Evolutionary conservation across 2,329 filamentous ascomycete species (phyloP), one percentile per base, ranked within the genome.

Genomic region (Phialophora verrucosa): DNA sequence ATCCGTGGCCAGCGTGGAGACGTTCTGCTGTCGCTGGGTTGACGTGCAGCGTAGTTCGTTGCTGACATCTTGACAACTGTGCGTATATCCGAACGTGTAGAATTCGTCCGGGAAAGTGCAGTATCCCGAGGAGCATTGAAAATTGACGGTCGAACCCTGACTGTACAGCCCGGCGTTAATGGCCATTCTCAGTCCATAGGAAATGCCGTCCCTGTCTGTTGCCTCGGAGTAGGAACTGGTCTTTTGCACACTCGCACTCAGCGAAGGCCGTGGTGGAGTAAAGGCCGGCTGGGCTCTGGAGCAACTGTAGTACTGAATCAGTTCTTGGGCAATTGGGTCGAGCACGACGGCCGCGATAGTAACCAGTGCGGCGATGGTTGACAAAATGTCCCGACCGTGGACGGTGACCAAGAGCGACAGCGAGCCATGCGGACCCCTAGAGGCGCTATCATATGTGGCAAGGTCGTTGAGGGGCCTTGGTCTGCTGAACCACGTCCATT

Each of bases 371-470:
- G 20, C 49, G 20, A 51, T 4, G 49, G 25, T 25, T 51, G 49
- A 12, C 10, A 14, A 25, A 51, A 51, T 4, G 6, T 51, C 25
- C 49, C 49, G 20, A 23, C 49, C 20, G 20, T 29, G 49, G n/a
- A 29, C 49, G 8, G 8, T 51, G 10, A 23, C 3, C 5, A 56
- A 29, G 6, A 56, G 29, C 29, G 17, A 31, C 1, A 56, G n/a
- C 14, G 53, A n/a, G 27, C 53, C 53, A 12, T 20, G 29, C n/a
- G 53, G 53, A 31, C 53, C 53, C n/a, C 53, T 25, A 17, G 23
- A 29, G 25, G 53, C 53, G 4, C n/a, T 20, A 29, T 56, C 53
- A 35, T 56, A 56, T 35, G 29, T 56, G 17, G 27, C 25, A 14
- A 56, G 29, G n/a, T 56, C 53, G 2, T 20, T 32, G 1, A 56